Base-by-base conservation (phyloP, 2,329 filamentous ascomycete species). In the Penicillium sp. region DNA sequence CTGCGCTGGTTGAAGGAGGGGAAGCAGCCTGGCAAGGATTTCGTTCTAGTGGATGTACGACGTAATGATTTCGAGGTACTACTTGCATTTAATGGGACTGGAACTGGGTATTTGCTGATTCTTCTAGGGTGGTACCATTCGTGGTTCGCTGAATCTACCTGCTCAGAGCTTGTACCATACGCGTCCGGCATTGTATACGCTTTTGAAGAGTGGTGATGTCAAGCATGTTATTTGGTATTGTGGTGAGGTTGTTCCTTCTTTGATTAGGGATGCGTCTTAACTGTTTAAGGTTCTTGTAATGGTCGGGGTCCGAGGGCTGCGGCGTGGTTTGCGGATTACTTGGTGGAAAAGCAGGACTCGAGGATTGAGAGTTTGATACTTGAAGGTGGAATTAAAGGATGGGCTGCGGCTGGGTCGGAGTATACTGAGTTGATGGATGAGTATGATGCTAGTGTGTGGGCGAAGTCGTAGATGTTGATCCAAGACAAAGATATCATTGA, bases 121-220 rank as follows among this genome's bases (percentile, higher is more conserved):
- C 50, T 41, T 7, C 8, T 25, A 60, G 79, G 83, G 83, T 24
- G 83, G 82, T 35, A 84, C 81, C 0, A 78, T 86, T 47, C 68
- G 69, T 7, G 76, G 75, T 2, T 82, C 81, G 1, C 71, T 86
- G 20, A 74, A 74, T 48, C 61, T 73, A 0, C 71, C 70, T 1
- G 70, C 71, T 1, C 71, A 74, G 54, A 72, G 63, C 46, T 52
- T 75, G 3, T 72, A 70, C 47, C 63, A 60, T 6, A 63, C 66
- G 0, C 52, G 74, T 6, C 63, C 70, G 23, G 68, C 66, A 0
- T 37, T 74, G 12, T 70, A 71, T 49, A 47, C 52, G 2, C 49
- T 74, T 15, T 56, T 72, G 3, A 53, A 56, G 6, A 58, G 56
- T 23, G 64, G 63, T 9, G 57, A 57, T 0, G 60, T 72, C 7